phyloP scores from a whole-genome alignment of 352 stramenopile genomes.

The Phytophthora kernoviae region DNA sequence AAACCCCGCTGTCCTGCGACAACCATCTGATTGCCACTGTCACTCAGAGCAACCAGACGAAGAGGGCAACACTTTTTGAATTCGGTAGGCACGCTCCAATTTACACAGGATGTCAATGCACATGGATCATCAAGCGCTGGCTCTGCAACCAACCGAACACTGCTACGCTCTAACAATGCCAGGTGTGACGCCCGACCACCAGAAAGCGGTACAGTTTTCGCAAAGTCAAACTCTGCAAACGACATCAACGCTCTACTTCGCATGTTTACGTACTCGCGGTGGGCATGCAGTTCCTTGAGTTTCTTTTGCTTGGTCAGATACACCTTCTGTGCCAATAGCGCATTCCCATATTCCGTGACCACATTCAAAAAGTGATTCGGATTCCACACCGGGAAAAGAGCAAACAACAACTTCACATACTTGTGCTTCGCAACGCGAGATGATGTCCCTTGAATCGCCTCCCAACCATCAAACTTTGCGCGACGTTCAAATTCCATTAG shows the following conservation, averaged over 20 bases:
- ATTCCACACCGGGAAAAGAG: conserved; percentile 75
- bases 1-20: conserved; percentile 79
- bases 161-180: conserved; percentile 60
- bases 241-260: conserved; percentile 32
- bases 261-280: conserved; percentile 35
- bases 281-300: conserved; percentile 25
- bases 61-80: conserved; percentile 76
- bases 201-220: conserved; percentile 50
- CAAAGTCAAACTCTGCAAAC: conserved; percentile 74
- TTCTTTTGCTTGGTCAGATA: conserved; percentile 28
- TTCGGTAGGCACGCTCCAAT: conserved; percentile 57
- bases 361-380: conserved; percentile 56
- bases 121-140: conserved; percentile 67
- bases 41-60: conserved; percentile 59
- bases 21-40: conserved; percentile 61
- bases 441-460: conserved; percentile 58
- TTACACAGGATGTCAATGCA: conserved; percentile 60
- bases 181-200: conserved; percentile 48
- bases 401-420: conserved; percentile 82
- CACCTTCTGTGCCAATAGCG: conserved; percentile 27
- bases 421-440: conserved; percentile 56
- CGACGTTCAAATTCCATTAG: conserved; percentile 73
- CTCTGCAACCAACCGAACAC: conserved; percentile 53
- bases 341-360: conserved; percentile 45
- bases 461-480: conserved; percentile 82